Evolutionary conservation across 495 filamentous ascomycete genomes (phyloP), one percentile per base, ranked within the genome.

Genomic region (Hyaloscypha bicolor): DNA sequence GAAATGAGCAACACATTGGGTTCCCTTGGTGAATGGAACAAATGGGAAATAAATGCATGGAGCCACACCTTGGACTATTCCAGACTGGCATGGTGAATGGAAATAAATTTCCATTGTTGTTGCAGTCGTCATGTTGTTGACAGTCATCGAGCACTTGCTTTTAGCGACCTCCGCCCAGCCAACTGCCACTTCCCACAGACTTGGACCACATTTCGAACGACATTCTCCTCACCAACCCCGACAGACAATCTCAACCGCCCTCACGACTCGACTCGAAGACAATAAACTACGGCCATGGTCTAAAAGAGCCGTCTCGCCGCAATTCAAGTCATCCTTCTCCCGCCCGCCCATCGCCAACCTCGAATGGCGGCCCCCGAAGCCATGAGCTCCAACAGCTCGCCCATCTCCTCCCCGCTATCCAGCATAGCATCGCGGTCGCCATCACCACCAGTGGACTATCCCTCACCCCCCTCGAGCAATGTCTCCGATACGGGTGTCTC

Each of bases 401-500:
- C 66, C 65, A 32, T 69, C 57, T 68, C 66, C 57, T 75, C 71
- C 45, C 73, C 74, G 63, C 68, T 76, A 29, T 77, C 71, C 64
- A 73, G 60, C 61, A 56, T 76, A 5, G 65, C n/a, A 14, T 72
- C 72, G 35, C 53, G 68, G 39, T 71, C 42, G 6, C 69, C 78
- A 72, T 65, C 69, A 65, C 62, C 69, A 70, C 62, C 73, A 6
- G 31, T n/a, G 74, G 37, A 68, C 76, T 81, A 82, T 66, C 79
- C 79, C 14, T 82, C 80, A 42, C 81, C 81, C 22, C 72, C 65
- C 30, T 80, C 77, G 2, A 79, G 70, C 55, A 69, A 72, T 30
- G 68, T 73, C 12, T 80, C 79, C 0, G 82, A 82, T 52, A 78
- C 73, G 68, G 76, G 77, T 22, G 80, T 79, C 9, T 79, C 82